phyloP scores from a whole-genome alignment of 1,284 basidiomycete species.

The Rhodotorula sp. region DNA sequence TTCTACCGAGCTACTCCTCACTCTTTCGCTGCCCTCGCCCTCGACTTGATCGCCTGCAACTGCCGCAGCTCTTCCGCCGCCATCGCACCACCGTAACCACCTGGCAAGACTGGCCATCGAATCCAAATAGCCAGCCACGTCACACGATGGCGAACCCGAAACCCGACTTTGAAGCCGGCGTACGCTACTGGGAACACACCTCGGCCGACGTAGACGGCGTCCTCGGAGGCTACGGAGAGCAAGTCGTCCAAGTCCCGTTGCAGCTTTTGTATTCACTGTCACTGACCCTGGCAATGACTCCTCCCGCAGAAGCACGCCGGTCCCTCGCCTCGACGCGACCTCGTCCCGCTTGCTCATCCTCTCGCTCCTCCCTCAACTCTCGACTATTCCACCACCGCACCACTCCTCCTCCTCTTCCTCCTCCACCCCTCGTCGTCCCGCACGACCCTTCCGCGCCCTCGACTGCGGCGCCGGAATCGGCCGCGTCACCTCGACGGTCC shows the following conservation, averaged over 20 bases:
- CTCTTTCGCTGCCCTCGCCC: no score
- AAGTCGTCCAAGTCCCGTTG: not conserved
- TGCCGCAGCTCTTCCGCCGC: no score
- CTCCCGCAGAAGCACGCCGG: conserved; percentile 60
- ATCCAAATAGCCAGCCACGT: not conserved
- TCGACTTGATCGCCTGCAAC: no score
- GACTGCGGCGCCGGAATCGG: conserved; percentile 88
- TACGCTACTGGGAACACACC: conserved; percentile 73
- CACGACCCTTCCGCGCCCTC: conserved; percentile 60
- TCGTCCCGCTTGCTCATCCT: conserved; percentile 83
- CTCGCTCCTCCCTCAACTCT: conserved; percentile 72
- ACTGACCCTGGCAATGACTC: not conserved
- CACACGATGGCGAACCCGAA: conserved; percentile 3
- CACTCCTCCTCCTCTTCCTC: conserved; percentile 45
- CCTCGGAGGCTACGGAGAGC: conserved; percentile 55
- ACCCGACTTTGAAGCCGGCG: conserved; percentile 61
- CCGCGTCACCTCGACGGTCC: conserved; percentile 78
- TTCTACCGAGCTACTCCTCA: no score
- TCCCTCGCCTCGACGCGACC: conserved; percentile 78
- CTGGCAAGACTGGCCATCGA: no score
- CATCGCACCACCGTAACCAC: no score
- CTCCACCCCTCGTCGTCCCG: conserved; percentile 15
- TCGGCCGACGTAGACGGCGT: conserved; percentile 73
- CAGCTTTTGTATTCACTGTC: no score
- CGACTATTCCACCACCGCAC: conserved; percentile 67